phyloP scores from a whole-genome alignment of 257 asterid genomes.

The Petrea volubilis region DNA sequence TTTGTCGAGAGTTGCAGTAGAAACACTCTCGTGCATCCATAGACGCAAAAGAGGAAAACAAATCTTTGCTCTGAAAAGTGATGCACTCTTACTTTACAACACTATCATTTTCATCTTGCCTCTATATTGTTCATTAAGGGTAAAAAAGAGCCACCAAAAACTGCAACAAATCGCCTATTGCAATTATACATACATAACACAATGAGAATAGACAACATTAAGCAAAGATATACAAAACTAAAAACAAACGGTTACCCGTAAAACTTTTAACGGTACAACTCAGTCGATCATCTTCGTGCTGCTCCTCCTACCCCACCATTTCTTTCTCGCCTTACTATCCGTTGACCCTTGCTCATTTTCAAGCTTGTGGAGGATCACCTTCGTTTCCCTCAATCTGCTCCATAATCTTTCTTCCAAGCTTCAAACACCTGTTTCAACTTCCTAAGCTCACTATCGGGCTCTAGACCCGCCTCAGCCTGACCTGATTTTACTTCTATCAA shows the following conservation, averaged over 20 bases:
- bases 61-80: background rate
- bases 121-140: too few relatives aligned
- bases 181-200: too few relatives aligned
- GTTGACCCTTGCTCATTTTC: slow-evolving; percentile 61
- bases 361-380: slow-evolving; percentile 81
- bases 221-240: background rate
- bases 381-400: slow-evolving; percentile 85
- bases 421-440: slow-evolving; percentile 92
- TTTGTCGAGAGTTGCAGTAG: too few relatives aligned
- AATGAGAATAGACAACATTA: background rate
- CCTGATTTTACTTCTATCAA: slow-evolving; percentile 94
- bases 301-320: slow-evolving; percentile 95
- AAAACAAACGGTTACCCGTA: background rate
- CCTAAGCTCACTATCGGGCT: slow-evolving; percentile 84
- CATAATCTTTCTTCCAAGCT: slow-evolving; percentile 94
- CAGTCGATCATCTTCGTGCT: slow-evolving; percentile 51
- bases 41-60: background rate
- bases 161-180: too few relatives aligned
- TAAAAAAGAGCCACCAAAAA: background rate
- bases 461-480: slow-evolving; percentile 78
- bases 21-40: too few relatives aligned
- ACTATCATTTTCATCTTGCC: background rate
- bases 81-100: slow-evolving; percentile 5
- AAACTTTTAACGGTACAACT: background rate
- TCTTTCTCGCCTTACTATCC: slow-evolving; percentile 44